These are phyloP conservation scores for Sophora flavescens DNA, from an alignment of 306 rosid species.

Conservation along the genomic window DNA sequence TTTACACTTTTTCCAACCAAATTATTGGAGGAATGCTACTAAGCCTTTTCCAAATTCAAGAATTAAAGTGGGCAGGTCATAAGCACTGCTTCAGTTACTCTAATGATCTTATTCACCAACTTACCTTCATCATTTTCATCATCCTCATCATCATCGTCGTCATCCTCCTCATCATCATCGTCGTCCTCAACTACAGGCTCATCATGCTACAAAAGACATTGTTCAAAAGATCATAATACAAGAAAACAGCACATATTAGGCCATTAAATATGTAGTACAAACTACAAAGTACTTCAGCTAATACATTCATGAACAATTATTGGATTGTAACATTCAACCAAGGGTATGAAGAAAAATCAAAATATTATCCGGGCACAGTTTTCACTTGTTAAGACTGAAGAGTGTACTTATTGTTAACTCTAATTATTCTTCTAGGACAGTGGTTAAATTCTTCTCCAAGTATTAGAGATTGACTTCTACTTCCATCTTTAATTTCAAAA, in stretches of 20 bases:
- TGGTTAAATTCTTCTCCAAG: not conserved
- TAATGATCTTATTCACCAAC: conserved; percentile 22
- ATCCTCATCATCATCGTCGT: conserved; percentile 68
- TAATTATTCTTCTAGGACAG: not conserved
- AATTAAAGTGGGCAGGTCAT: not conserved
- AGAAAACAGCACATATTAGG: not conserved
- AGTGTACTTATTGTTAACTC: not conserved
- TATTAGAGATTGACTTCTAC: not conserved
- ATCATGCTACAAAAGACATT: conserved; percentile 59
- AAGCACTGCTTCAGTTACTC: not conserved
- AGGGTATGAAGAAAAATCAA: not conserved
- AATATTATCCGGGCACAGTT: not conserved
- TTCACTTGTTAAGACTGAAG: not conserved
- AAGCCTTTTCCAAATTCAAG: not conserved
- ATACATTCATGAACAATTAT: not conserved
- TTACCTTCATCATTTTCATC: conserved; percentile 80
- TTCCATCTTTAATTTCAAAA: not conserved
- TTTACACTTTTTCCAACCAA: not conserved
- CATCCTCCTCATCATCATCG: conserved; percentile 66
- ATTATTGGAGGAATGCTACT: not conserved
- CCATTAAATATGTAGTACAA: not conserved
- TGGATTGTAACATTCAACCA: not conserved
- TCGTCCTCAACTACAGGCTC: conserved; percentile 86
- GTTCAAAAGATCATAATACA: not conserved
- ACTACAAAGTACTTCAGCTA: not conserved